A percentile compares a stretch with the other conserved stretches of the same genome.
Conservation (phyloP, 192 early-diverging fungal genomes). For the Phycomyces blakesleeanus region DNA sequence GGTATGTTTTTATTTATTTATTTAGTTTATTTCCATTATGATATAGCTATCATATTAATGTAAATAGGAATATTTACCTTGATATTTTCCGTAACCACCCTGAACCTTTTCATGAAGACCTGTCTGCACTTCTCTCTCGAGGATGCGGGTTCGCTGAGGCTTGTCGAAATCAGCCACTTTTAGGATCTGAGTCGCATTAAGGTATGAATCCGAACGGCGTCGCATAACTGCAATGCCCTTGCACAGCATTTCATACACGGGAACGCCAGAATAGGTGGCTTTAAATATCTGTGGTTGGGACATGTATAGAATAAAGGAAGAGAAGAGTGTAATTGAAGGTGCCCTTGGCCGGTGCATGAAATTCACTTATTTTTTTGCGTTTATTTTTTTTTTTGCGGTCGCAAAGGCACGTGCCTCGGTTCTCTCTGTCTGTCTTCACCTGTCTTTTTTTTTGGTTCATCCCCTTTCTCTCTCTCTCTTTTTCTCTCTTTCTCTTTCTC, state of each 20-base stretch:
- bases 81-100: conserved; percentile 98
- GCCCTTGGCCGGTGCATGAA: neutral
- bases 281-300: conserved; percentile 60
- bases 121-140: conserved; percentile 87
- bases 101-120: conserved; percentile 94
- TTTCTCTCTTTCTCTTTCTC: neutral
- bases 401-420: neutral
- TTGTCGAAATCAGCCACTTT: conserved; percentile 97
- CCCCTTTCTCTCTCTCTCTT: conserved; percentile 9
- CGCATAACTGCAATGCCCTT: conserved; percentile 75
- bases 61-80: conserved; percentile 52
- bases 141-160: conserved; percentile 84
- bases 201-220: conserved; percentile 78
- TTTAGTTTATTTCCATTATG: no score
- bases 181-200: conserved; percentile 98
- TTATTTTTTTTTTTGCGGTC: conserved; percentile 1
- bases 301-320: neutral
- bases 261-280: conserved; percentile 90
- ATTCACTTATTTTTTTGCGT: neutral
- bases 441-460: no score
- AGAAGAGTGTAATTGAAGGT: no score
- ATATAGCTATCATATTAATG: no score
- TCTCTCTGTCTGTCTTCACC: no score
- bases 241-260: conserved; percentile 93
- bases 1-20: no score